Conservation (phyloP, 1,284 basidiomycete species). For the Melanopsichium pennsylvanicum region DNA sequence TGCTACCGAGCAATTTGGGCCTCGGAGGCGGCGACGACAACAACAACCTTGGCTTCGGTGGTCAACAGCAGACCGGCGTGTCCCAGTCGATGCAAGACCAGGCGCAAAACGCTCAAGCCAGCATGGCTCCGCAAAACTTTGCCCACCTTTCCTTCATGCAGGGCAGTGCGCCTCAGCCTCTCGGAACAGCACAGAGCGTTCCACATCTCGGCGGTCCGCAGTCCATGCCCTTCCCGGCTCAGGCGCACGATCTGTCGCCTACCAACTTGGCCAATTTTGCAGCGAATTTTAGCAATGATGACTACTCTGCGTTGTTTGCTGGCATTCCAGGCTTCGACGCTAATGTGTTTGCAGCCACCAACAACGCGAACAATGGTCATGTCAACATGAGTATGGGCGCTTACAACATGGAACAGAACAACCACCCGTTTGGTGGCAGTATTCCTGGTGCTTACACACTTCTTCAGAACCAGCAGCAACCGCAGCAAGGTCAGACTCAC, state of each 20-base stretch:
- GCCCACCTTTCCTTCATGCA: constrained; percentile 38
- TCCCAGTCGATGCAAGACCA: constrained; percentile 42
- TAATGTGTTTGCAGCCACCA: constrained; percentile 17
- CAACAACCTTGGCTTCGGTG: not conserved
- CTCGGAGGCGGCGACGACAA: constrained; percentile 14
- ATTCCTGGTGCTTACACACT: constrained; percentile 54
- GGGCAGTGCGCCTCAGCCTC: constrained; percentile 36
- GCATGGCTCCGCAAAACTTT: constrained; percentile 34
- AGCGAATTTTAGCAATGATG: constrained; percentile 25
- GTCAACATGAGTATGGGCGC: constrained; percentile 30
- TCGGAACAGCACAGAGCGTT: constrained; percentile 43
- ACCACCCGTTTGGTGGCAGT: constrained; percentile 51
- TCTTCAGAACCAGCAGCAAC: constrained; percentile 38
- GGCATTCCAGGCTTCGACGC: constrained; percentile 35
- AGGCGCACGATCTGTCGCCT: constrained; percentile 11
- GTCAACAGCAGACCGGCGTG: constrained; percentile 8
- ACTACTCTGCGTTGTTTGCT: constrained; percentile 41
- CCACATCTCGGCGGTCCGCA: constrained; percentile 55
- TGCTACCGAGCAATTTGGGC: constrained; percentile 30
- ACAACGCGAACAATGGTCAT: constrained; percentile 25
- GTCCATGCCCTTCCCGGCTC: constrained; percentile 54
- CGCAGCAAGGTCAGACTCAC: constrained; percentile 14
- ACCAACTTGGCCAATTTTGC: constrained; percentile 29
- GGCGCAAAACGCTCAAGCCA: constrained; percentile 40
- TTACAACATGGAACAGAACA: constrained; percentile 38